Evolutionary conservation across 116 monocot genomes (phyloP), one percentile per base, ranked within the genome.

Genomic region (Posidonia oceanica): DNA sequence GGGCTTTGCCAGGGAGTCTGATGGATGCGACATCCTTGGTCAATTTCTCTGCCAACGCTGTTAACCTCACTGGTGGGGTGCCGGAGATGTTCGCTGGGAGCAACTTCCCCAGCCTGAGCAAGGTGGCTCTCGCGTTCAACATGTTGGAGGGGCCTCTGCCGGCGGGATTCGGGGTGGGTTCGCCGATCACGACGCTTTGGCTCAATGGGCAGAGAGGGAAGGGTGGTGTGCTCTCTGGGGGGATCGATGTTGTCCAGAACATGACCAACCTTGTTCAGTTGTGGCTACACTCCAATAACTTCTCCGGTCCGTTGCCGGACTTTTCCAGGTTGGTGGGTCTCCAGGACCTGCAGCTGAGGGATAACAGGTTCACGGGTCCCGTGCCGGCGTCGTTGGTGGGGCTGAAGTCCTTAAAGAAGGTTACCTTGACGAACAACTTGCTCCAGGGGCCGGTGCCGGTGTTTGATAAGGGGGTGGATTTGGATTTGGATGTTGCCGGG

Each of bases 1-100:
- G 96, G 96, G 10, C 39, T n/a, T 42, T 95, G 7, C 86, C 88
- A 8, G 70, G 11, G 14, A 68, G 64, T 14, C 78, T 96, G 4
- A 59, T 55, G 22, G 79, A 75, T 14, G 79, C 83, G 36, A 23
- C 71, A 7, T 56, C 77, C 6, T 76, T 96, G 8, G 83, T 82
- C 36, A 96, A 91, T 74, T 96, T 96, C 85, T 96, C 96, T 48
- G 88, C 91, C 14, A 83, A 79, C 75, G 67, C 69, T 23, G 83
- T 83, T 39, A 91, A 88, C 69, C 63, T 96, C 54, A 75, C 83
- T 18, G 96, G 96, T 36, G 8, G 29, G 0, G 64, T 91, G 17
- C 88, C 96, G 11, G 75, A 65, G 48, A 78, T 87, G 65, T 66
- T 96, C 48, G 22, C 64, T 12, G 62, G 42, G 20, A 20, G 23